Base-by-base conservation (phyloP, 495 filamentous ascomycete genomes). In the Hyaloscypha hepaticicola region DNA sequence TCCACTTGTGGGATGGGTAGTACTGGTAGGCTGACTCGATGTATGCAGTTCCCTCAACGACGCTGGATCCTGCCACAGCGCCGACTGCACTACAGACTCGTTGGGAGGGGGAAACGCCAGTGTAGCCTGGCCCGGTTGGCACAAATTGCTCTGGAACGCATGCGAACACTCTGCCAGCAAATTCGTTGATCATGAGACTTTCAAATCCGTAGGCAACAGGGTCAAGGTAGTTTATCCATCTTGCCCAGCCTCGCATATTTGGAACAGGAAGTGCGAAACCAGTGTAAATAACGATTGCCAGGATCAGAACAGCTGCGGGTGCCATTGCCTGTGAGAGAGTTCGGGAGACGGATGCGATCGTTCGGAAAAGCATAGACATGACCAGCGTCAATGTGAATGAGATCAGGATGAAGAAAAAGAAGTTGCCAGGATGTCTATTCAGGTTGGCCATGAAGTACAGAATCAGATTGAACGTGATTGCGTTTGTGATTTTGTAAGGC, bases 171-270 rank as follows among this genome's bases (percentile, higher is more conserved):
- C 62, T 52, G 28, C 61, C 61, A 34, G 49, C 48, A 58, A 68
- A 68, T 31, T 96, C 92, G 71, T 97, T 97, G 68, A 95, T 85
- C 86, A 96, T 90, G 9, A 97, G 76, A 2, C 85, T 79, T 75
- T 97, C 92, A 72, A 96, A 97, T 1, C 89, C 85, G 66, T 96
- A 97, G 2, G 85, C 87, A 49, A 97, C 84, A 5, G 92, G 92
- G 65, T 96, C 87, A n/a, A 96, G 72, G 67, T 92, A 96, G 68
- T 91, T 90, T 50, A 97, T 79, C 92, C 92, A 96, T 25, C 90
- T 82, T 68, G 89, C 90, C 88, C 92, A 96, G 3, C 77, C 80
- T n/a, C 87, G 84, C 91, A 96, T 96, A 25, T 69, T 21, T 25
- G 56, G 50, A 45, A 60, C 82, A 0, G 92, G 93, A 63, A 97